Conservation (phyloP, 139 green algal species). For the Micractinium conductrix region DNA sequence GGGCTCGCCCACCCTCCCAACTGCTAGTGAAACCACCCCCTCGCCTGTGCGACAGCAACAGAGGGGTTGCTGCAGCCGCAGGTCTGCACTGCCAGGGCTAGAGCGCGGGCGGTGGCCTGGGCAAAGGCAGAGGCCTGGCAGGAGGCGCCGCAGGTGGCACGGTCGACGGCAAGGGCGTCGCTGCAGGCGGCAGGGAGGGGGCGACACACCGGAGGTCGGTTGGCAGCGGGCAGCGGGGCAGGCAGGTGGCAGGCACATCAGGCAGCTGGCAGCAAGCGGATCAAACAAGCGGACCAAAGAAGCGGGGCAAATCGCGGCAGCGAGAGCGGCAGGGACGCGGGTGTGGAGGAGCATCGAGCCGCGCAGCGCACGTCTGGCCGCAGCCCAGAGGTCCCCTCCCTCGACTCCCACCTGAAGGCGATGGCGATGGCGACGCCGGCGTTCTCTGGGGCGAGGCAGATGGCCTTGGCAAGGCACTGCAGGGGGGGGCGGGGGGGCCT, state of each 20-base stretch:
- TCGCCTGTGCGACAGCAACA: neutral
- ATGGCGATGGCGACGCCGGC: slow-evolving; percentile 8
- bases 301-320: too few species aligned
- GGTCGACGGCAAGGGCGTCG: slow-evolving; percentile 8
- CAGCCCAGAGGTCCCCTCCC: too few species aligned
- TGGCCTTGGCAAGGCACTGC: neutral
- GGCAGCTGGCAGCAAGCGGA: neutral
- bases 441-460: slow-evolving; percentile 1
- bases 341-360: too few species aligned
- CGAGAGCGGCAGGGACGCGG: too few species aligned
- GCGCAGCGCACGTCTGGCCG: too few species aligned
- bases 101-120: neutral
- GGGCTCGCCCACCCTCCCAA: neutral
- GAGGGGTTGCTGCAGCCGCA: neutral
- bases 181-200: neutral
- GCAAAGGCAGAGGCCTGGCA: slow-evolving; percentile 13
- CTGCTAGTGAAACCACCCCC: neutral
- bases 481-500: neutral
- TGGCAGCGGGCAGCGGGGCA: too few species aligned
- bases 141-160: neutral
- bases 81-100: neutral
- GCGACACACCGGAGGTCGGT: too few species aligned
- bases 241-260: neutral
- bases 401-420: slow-evolving; percentile 1
- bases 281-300: too few species aligned